Base-by-base conservation (phyloP, 2,329 filamentous ascomycete genomes). In the Monosporascus ibericus region DNA sequence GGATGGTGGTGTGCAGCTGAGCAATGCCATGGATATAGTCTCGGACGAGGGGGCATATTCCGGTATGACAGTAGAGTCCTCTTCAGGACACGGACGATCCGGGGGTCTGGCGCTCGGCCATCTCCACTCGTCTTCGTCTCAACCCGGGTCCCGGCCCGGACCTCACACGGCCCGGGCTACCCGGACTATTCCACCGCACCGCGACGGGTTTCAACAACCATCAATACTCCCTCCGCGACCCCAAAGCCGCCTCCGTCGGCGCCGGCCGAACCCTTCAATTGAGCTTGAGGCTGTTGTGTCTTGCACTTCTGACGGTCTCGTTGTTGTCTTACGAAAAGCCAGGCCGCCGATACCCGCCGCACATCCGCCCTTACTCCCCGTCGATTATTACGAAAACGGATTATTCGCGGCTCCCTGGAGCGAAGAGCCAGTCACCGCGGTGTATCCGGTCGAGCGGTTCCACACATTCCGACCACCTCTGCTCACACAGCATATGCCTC, bases 221-320 rank as follows among this genome's bases (percentile, higher is more conserved):
- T 9, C 52, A 11, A 52, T 49, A 30, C 39, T 25, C 20, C 44
- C 22, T 48, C 53, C 42, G 18, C 38, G 27, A 22, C 47, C 27
- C 20, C 53, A 38, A 15, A 51, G 49, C 40, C 55, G 58, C 40
- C 51, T 48, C 20, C 58, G 63, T 15, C 60, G 57, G 37, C 60
- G 64, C 15, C 64, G 66, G 27, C 60, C 61, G 0, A 65, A 72
- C 6, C 70, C 70, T 2, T 75, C 77, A 1, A 76, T 90, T 49
- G 89, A 95, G 70, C 74, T 95, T 4, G 90, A 95, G 70, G 90
- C 90, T 2, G 89, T 95, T n/a, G 85, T 95, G 5, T 95, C 90
- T 0, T 95, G 90, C 70, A 90, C 90, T 2, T 95, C 90, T 0
- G 90, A 95, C 66, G 90, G 90, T 1, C 75, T 95, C 1, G 89